Evolutionary conservation across 257 asterid species (phyloP), one percentile per base, ranked within the genome.

Genomic region (Solanum pinnatisectum): DNA sequence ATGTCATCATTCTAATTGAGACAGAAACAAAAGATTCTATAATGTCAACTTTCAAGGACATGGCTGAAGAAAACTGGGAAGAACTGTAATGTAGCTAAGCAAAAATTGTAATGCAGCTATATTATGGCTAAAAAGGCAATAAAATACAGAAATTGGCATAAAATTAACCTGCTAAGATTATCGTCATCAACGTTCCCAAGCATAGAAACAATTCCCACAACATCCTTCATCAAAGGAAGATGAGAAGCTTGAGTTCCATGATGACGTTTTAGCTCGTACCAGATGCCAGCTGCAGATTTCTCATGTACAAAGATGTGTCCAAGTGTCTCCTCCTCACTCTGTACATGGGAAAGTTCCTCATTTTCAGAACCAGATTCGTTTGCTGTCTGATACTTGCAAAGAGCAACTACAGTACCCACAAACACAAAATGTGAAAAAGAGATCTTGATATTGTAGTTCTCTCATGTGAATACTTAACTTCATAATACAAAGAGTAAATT

Each of bases 141-240:
- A 35, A 36, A 37, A 88, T 83, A 87, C 73, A 88, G 73, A 83
- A 33, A 78, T 70, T 37, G 65, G 16, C 32, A 68, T 23, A 83
- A 91, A 88, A 88, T 93, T 83, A 90, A 95, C 99, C 98, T 92
- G 96, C 95, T 95, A 71, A 96, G 94, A 89, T 91, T 93, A 83
- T 88, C 92, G 86, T 94, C 97, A 25, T 92, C 96, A 85, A 93
- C 90, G 84, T 89, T 93, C 85, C 97, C 98, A 83, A 96, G 98
- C 68, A 93, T 91, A 77, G 97, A 96, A 90, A 95, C 97, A 84
- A 93, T 46, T 84, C 99, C 99, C 22, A 94, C 72, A 90, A 95
- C 92, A 84, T 94, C 98, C 88, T 93, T 91, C 42, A 89, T 90
- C 89, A 92, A 87, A 63, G 92, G 88, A 74, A 90, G 87, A 72